A percentile compares a stretch with the other conserved stretches of the same genome.
Evolutionary conservation across 768 basidiomycete genomes (phyloP).

Genomic region (Tubosaeta sp.): DNA sequence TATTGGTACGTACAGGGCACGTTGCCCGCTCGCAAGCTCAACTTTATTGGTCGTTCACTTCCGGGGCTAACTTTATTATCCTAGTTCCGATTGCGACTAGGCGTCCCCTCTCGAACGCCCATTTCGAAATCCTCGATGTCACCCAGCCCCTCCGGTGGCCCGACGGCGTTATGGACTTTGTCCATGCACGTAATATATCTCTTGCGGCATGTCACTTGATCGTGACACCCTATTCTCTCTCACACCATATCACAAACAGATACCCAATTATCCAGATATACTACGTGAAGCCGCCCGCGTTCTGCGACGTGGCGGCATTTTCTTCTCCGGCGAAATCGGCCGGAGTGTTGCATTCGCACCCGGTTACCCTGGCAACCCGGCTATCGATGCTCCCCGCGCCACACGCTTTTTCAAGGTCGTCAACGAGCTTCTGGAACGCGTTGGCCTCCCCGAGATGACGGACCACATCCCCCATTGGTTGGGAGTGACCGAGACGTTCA

Average conservation of each 20-base stretch:
- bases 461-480: slow-evolving; percentile 38
- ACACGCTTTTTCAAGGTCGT: slow-evolving; percentile 36
- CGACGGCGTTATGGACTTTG: slow-evolving; percentile 55
- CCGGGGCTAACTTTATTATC: slow-evolving; percentile 5
- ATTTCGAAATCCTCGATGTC: slow-evolving; percentile 65
- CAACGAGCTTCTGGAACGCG: slow-evolving; percentile 35
- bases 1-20: slow-evolving; percentile 51
- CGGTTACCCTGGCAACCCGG: slow-evolving; percentile 20
- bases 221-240: slow-evolving; percentile 6
- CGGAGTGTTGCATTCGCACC: slow-evolving; percentile 40
- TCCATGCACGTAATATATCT: slow-evolving; percentile 58
- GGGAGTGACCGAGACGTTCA: slow-evolving; percentile 36
- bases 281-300: slow-evolving; percentile 59
- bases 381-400: slow-evolving; percentile 24
- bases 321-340: slow-evolving; percentile 61
- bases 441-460: slow-evolving; percentile 39
- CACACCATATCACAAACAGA: slow-evolving; percentile 36
- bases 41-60: slow-evolving; percentile 9
- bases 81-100: slow-evolving; percentile 70
- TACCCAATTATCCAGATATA: slow-evolving; percentile 48
- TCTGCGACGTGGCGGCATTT: slow-evolving; percentile 66
- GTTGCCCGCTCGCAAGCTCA: slow-evolving; percentile 7
- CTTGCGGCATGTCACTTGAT: slow-evolving; percentile 49
- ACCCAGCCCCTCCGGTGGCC: slow-evolving; percentile 48
- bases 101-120: slow-evolving; percentile 55